Base-by-base conservation (phyloP, 176 grass and related monocot species). In the Cenchrus purpureus region DNA sequence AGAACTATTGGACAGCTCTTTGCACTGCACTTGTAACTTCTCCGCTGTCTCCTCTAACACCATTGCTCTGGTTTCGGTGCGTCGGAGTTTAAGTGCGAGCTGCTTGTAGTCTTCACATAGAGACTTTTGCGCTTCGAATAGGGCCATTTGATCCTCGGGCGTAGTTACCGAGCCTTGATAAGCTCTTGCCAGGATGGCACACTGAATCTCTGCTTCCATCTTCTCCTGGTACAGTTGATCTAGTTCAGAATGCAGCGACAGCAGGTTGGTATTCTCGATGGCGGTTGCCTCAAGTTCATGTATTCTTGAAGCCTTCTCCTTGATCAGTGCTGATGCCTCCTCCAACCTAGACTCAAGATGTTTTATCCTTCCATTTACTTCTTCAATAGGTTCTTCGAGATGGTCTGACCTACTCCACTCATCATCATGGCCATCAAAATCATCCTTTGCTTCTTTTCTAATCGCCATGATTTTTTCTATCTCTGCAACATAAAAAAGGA, bases 131-230 rank as follows among this genome's bases (percentile, higher is more conserved):
- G 84, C 86, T 69, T 96, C 19, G 12, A 81, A 54, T 62, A 96
- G 84, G 57, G 71, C 81, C 63, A 77, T 88, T 68, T 87, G 84
- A 84, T 94, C 91, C 37, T 86, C 65, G 6, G 34, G 19, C 10
- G 82, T 45, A 44, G 73, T 34, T 73, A 68, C 61, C 20, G 86
- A 88, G 12, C 55, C 86, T 53, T 92, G 78, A 45, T 53, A 75
- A 6, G 90, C 62, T 83, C 87, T 88, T 68, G 83, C 81, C 57
- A 96, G 87, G 74, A 96, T 71, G 19, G 89, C 51, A 74, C 55
- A 84, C 71, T 84, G 74, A 60, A 94, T 89, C 76, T 99, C 97
- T 8, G 86, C 74, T 82, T 89, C 89, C 25, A 94, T 74, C 53
- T 82, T 96, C 70, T 92, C 84, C 85, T 86, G 74, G 42, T 94